These are phyloP conservation scores for Fagopyrum esculentum DNA, from an alignment of 148 eudicot species.

Conservation along the genomic window DNA sequence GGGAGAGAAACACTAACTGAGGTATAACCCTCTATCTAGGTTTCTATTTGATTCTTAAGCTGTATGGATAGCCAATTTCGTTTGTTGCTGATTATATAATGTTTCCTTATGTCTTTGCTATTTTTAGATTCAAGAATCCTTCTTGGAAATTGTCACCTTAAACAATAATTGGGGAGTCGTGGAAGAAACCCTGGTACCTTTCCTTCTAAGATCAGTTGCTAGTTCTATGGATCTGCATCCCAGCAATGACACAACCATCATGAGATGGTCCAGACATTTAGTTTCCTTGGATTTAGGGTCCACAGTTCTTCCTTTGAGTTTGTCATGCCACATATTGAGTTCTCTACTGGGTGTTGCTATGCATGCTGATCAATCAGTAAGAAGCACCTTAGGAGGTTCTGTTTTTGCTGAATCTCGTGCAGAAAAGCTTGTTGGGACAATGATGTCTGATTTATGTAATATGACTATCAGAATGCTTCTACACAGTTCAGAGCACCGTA, in stretches of 20 bases:
- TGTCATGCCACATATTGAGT: slow-evolving; percentile 59
- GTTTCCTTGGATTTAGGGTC: slow-evolving; percentile 19
- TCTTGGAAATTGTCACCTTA: slow-evolving; percentile 54
- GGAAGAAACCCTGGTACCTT: slow-evolving; percentile 57
- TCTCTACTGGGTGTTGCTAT: slow-evolving; percentile 52
- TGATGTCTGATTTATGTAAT: slow-evolving; percentile 71
- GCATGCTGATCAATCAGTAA: slow-evolving; percentile 25
- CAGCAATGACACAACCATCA: slow-evolving; percentile 37
- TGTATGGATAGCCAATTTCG: not conserved
- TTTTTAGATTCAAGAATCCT: slow-evolving; percentile 46
- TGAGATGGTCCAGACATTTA: slow-evolving; percentile 34
- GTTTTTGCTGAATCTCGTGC: slow-evolving; percentile 20
- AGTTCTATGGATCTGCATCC: slow-evolving; percentile 59
- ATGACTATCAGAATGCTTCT: slow-evolving; percentile 63
- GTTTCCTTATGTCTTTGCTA: slow-evolving; percentile 15
- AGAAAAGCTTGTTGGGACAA: slow-evolving; percentile 38
- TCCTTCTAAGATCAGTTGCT: slow-evolving; percentile 56
- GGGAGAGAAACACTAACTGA: slow-evolving; percentile 52
- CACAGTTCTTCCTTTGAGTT: slow-evolving; percentile 37
- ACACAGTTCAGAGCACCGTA: slow-evolving; percentile 67
- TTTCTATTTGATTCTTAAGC: not conserved
- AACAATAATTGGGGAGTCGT: slow-evolving; percentile 60
- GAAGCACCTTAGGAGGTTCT: slow-evolving; percentile 19
- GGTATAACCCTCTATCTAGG: slow-evolving; percentile 33
- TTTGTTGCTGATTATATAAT: slow-evolving; percentile 11